phyloP scores from a whole-genome alignment of 495 filamentous ascomycete species.

The Xylaria acuta region DNA sequence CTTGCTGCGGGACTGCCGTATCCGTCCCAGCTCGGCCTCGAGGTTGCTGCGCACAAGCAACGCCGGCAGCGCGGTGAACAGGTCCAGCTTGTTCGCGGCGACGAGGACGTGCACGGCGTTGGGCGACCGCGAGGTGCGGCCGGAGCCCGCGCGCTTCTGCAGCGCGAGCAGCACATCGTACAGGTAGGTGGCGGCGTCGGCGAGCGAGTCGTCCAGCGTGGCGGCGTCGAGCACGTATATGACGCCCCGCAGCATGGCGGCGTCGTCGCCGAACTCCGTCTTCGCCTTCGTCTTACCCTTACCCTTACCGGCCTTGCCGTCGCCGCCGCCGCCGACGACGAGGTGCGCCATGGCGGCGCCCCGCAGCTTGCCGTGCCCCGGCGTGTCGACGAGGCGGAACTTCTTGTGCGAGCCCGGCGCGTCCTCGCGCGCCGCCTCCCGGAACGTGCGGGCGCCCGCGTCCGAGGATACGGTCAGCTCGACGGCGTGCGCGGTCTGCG shows the following conservation, averaged over 20 bases:
- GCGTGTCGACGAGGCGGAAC: slow-evolving; percentile 86
- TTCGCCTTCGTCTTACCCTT: no score
- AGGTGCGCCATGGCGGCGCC: slow-evolving; percentile 56
- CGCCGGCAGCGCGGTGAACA: slow-evolving; percentile 91
- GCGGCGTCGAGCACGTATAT: slow-evolving; percentile 90
- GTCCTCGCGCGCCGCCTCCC: slow-evolving; percentile 56
- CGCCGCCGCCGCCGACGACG: slow-evolving; percentile 48
- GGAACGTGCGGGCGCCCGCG: slow-evolving; percentile 65
- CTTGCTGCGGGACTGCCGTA: slow-evolving; percentile 77
- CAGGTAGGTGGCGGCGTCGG: slow-evolving; percentile 63
- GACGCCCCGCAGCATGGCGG: slow-evolving; percentile 48
- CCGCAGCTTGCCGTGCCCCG: slow-evolving; percentile 93
- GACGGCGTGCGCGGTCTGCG: slow-evolving; percentile 74
- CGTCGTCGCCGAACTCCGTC: slow-evolving; percentile 64
- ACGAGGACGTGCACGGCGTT: slow-evolving; percentile 75
- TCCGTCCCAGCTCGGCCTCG: slow-evolving; percentile 81
- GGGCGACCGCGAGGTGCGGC: slow-evolving; percentile 63
- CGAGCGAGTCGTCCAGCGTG: slow-evolving; percentile 57
- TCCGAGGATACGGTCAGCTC: slow-evolving; percentile 73
- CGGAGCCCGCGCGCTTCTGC: slow-evolving; percentile 71
- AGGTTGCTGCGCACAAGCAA: slow-evolving; percentile 75
- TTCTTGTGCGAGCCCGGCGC: slow-evolving; percentile 60
- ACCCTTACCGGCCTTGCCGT: slow-evolving; percentile 57
- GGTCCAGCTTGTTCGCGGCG: slow-evolving; percentile 92
- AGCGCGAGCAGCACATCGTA: slow-evolving; percentile 83